Evolutionary conservation across 2,329 filamentous ascomycete genomes (phyloP), one percentile per base, ranked within the genome.

Genomic region (Botrytis sinoallii): DNA sequence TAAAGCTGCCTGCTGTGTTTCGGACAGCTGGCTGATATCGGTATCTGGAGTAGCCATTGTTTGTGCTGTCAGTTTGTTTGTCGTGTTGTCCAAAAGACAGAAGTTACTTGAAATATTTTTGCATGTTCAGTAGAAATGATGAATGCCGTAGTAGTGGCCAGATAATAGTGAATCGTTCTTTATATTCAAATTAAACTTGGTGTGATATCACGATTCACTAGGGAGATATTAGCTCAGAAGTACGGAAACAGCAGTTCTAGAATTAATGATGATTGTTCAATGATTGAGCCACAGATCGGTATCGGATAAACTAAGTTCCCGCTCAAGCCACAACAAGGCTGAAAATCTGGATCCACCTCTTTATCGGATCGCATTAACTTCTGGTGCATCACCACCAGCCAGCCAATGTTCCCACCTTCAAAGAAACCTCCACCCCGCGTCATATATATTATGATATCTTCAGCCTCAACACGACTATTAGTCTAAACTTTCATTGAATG

Each of bases 1-100:
- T 40, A 99, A 88, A 65, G 93, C 92, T 70, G 91, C 88, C 82
- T 94, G 94, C 85, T 98, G 94, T 77, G 88, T 88, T 76, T 91
- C 85, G 69, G 92, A 92, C 80, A 98, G 91, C 83, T 91, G 87
- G 79, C 87, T 87, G 79, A 92, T 86, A 82, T 93, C 90, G 74
- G 88, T 79, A 73, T 86, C 86, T 74, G 83, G 83, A 75, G 81
- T 81, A 77, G 85, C 83, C 82, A 87, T 85, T 81, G 48, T 68
- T 55, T 61, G 35, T n/a, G 38, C n/a, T 61, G 59, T 63, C 38
- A 22, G 48, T 14, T 48, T 66, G 42, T 38, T 52, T 32, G n/a
- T 57, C n/a, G 48, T 69, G 22, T 68, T 57, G 66, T 59, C 66
- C 66, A 22, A 69, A 44, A 57, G 66, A 59, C 52, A 44, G 38